Evolutionary conservation across 306 rosid genomes (phyloP), one percentile per base, ranked within the genome.

Genomic region (Cyamopsis tetragonoloba): DNA sequence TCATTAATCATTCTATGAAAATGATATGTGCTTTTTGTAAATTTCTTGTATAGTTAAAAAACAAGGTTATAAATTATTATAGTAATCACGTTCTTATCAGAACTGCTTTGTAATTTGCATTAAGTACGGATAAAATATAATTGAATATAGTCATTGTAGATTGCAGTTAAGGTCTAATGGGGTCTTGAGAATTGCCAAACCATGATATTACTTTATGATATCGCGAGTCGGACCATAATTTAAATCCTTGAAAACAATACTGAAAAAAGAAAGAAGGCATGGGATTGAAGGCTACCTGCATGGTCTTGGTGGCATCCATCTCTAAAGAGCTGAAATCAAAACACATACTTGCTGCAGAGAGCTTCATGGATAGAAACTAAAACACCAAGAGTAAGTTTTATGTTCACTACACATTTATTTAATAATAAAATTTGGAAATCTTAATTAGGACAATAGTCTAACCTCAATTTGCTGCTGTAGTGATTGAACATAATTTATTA

Each of bases 391-490:
- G 3, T 41, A 23, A 17, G 14, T 17, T 34, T 57, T 34, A 32
- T 10, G 13, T 46, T 51, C n/a, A 35, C 3, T 14, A 49, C 3
- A n/a, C n/a, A n/a, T n/a, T n/a, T n/a, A n/a, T 39, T 38, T 12
- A 28, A 44, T 17, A 18, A 11, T 15, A 7, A 54, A 43, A 26
- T 41, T 51, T 9, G 8, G 13, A 42, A 54, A 35, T 15, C 4
- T 0, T 15, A 13, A 58, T 27, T 28, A 28, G 19, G 20, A 54
- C 13, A n/a, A 59, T 1, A 24, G 6, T 6, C 76, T 73, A 5
- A 85, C 95, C 86, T 87, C 86, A 69, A 85, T 83, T 65, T 85
- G 90, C 26, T 74, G 83, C 68, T 85, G 85, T 24, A 88, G 81
- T 7, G 95, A 85, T 19, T 83, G 90, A 54, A 88, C 80, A 66